Percentiles rank a stretch among this genome's conserved stretches.
Conservation (phyloP, 2,329 filamentous ascomycete genomes). For the Helotiales sp. region DNA sequence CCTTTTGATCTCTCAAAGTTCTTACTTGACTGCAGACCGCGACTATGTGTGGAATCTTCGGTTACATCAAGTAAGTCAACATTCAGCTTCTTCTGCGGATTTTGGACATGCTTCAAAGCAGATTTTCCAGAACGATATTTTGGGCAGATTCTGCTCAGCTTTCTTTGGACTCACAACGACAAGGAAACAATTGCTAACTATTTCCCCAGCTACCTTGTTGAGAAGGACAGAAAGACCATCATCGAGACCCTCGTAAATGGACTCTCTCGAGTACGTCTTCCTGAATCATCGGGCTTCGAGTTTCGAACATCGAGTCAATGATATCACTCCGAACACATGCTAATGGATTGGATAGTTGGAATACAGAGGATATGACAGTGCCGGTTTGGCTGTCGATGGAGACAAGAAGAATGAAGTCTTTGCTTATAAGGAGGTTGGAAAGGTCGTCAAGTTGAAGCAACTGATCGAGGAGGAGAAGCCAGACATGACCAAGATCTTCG, state of each 20-base stretch:
- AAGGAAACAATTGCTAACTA: conserved; percentile 7
- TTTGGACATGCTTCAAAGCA: background rate
- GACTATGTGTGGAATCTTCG: conserved; percentile 22
- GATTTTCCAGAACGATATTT: background rate
- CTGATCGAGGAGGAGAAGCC: conserved; percentile 84
- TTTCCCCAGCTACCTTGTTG: conserved; percentile 83
- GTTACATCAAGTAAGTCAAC: conserved; percentile 19
- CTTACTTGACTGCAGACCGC: conserved; percentile 1
- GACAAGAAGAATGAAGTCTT: conserved; percentile 99
- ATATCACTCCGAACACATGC: background rate
- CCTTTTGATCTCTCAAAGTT: background rate
- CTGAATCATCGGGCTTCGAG: background rate
- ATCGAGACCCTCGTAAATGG: conserved; percentile 96
- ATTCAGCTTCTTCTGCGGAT: background rate
- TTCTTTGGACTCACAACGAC: background rate
- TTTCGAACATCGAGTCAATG: background rate
- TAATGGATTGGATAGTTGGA: conserved; percentile 61
- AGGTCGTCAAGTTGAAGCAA: conserved; percentile 94
- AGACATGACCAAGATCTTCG: conserved; percentile 91
- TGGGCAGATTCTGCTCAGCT: background rate
- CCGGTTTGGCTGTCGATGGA: conserved; percentile 92
- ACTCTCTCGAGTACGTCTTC: conserved; percentile 69
- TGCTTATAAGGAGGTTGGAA: conserved; percentile 99
- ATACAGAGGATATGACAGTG: conserved; percentile 98
- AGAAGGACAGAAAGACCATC: conserved; percentile 97